Evolutionary conservation across 306 rosid species (phyloP).

Genomic region (Dryas drummondii): DNA sequence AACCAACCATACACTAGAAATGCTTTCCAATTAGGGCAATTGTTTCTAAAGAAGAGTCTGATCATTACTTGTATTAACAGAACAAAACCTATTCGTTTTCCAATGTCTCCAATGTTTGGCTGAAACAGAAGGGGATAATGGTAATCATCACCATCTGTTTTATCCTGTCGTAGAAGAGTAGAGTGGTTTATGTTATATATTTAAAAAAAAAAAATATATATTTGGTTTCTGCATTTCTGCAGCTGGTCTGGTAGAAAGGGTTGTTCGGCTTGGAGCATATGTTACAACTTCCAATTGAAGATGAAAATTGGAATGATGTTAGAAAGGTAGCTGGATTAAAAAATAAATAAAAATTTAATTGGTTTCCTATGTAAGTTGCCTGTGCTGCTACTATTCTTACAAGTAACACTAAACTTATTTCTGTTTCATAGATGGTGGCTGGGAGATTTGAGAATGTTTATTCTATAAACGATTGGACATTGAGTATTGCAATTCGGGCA

Average conservation of each 20-base stretch:
- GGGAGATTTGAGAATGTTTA: slow-evolving; percentile 73
- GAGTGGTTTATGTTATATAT: not conserved
- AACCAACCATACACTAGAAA: no score
- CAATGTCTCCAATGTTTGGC: slow-evolving; percentile 60
- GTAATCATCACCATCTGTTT: slow-evolving; percentile 33
- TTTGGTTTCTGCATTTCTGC: slow-evolving; percentile 14
- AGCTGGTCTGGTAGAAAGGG: slow-evolving; percentile 68
- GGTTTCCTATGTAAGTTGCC: not conserved
- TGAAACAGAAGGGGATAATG: slow-evolving; percentile 46
- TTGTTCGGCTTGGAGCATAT: slow-evolving; percentile 62
- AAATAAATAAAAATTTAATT: not conserved
- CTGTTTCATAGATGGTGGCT: slow-evolving; percentile 51
- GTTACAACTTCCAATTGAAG: slow-evolving; percentile 47
- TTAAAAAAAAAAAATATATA: not conserved
- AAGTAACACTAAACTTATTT: not conserved
- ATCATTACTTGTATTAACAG: no score
- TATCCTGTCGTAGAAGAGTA: slow-evolving; percentile 1
- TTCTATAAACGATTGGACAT: slow-evolving; percentile 59
- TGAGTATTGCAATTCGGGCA: slow-evolving; percentile 58
- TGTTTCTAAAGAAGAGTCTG: no score
- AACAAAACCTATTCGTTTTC: slow-evolving; percentile 23
- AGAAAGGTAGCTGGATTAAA: slow-evolving; percentile 42
- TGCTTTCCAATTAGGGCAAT: no score
- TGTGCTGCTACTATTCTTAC: not conserved
- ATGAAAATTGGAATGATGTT: slow-evolving; percentile 54